Percentiles rank a stretch among this genome's conserved stretches.
phyloP scores from a whole-genome alignment of 202 grass and related monocot genomes.

The Brachypodium distachyon region DNA sequence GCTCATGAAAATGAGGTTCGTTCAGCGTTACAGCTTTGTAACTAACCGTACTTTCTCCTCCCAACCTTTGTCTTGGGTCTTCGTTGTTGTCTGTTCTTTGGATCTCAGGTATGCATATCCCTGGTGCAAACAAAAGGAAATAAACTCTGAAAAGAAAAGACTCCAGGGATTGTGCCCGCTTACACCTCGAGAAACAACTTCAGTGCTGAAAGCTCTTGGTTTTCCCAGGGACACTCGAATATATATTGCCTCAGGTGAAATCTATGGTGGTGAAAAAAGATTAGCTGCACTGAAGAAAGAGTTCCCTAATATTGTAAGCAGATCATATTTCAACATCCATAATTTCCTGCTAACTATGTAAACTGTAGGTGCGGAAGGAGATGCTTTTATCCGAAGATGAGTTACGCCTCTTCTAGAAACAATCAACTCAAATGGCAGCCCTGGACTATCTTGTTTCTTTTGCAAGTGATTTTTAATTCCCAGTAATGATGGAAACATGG shows the following conservation, averaged over 20 bases:
- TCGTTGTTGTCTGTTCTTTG: constrained; percentile 8
- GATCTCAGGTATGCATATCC: constrained; percentile 78
- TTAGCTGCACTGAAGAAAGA: constrained; percentile 53
- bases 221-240: constrained; percentile 63
- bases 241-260: constrained; percentile 95
- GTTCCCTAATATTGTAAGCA: constrained; percentile 68
- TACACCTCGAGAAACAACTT: constrained; percentile 88
- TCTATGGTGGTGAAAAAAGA: constrained; percentile 82
- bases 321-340: not conserved
- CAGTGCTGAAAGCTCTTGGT: constrained; percentile 72
- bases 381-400: constrained; percentile 84
- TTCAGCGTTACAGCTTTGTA: not conserved
- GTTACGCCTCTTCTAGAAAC: constrained; percentile 68
- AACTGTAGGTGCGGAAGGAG: constrained; percentile 85
- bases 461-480: constrained; percentile 79
- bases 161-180: constrained; percentile 87
- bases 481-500: constrained; percentile 97
- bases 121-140: constrained; percentile 99
- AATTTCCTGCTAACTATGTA: not conserved
- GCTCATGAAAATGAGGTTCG: constrained; percentile 88
- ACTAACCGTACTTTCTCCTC: constrained; percentile 14
- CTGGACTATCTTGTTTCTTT: constrained; percentile 96
- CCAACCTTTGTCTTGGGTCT: not conserved
- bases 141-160: constrained; percentile 86
- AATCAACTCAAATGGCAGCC: constrained; percentile 93